Evolutionary conservation across 2,329 filamentous ascomycete species (phyloP).

Genomic region (Arachnopeziza araneosa): DNA sequence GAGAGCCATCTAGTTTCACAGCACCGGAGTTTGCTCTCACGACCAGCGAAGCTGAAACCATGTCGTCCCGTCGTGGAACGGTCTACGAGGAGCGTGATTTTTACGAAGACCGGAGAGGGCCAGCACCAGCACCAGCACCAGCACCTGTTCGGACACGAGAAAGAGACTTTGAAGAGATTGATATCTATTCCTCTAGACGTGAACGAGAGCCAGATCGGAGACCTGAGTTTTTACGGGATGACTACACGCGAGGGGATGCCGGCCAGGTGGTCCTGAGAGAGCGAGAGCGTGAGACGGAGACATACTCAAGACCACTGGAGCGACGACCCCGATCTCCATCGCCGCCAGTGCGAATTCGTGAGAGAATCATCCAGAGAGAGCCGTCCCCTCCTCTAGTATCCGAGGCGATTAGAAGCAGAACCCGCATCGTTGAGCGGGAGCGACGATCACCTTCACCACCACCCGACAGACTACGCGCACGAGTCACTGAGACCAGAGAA

Average conservation of each 20-base stretch:
- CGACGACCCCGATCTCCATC: conserved; percentile 27
- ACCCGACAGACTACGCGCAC: conserved; percentile 24
- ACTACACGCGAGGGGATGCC: background rate
- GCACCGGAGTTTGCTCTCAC: background rate
- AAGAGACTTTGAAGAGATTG: background rate
- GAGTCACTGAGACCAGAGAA: conserved; percentile 28
- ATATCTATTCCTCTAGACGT: background rate
- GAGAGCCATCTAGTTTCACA: background rate
- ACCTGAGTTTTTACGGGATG: background rate
- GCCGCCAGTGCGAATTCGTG: conserved; percentile 24
- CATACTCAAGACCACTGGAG: conserved; percentile 21
- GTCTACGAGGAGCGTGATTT: background rate
- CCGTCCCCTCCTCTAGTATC: conserved; percentile 9
- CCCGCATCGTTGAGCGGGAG: conserved; percentile 24
- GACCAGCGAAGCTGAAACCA: background rate
- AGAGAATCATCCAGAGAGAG: conserved; percentile 25
- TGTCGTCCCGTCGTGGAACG: background rate
- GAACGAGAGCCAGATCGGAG: background rate
- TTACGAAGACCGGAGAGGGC: background rate
- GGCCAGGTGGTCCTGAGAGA: background rate
- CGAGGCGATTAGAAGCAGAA: conserved; percentile 11
- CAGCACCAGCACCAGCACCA: background rate
- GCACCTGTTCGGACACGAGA: background rate
- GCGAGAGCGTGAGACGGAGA: conserved; percentile 27
- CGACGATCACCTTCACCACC: conserved; percentile 22